Percentiles rank a stretch among this genome's conserved stretches.
phyloP scores from a whole-genome alignment of 208 protist species.

The Crithidia brevicula region DNA sequence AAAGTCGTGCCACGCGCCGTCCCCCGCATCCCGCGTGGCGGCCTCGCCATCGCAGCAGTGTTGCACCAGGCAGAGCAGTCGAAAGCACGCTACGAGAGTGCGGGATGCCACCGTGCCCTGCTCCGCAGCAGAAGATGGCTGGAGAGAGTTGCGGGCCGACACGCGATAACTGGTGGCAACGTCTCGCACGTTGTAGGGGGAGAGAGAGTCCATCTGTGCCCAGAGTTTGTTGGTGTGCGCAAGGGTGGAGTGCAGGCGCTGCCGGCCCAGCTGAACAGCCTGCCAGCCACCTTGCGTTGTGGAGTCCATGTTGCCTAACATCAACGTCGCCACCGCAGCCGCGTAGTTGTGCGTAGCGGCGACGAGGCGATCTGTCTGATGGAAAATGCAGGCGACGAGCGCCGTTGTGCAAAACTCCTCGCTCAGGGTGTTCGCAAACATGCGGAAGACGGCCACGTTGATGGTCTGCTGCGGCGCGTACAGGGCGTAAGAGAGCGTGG shows the following conservation, averaged over 20 bases:
- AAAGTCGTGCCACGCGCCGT: slow-evolving; percentile 1
- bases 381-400: slow-evolving; percentile 44
- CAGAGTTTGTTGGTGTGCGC: slow-evolving; percentile 33
- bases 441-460: slow-evolving; percentile 17
- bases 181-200: slow-evolving; percentile 54
- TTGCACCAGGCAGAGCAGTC: slow-evolving; percentile 54
- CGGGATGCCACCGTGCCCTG: slow-evolving; percentile 54
- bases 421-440: slow-evolving; percentile 12
- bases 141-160: slow-evolving; percentile 29
- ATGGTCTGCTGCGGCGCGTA: slow-evolving; percentile 7
- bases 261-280: slow-evolving; percentile 13
- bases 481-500: slow-evolving; percentile 28
- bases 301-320: background rate
- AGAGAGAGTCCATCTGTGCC: slow-evolving; percentile 42
- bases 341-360: slow-evolving; percentile 74
- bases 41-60: slow-evolving; percentile 26
- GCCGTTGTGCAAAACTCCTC: slow-evolving; percentile 39
- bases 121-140: background rate
- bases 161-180: slow-evolving; percentile 50
- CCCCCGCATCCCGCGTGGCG: slow-evolving; percentile 11
- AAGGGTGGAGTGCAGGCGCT: slow-evolving; percentile 19
- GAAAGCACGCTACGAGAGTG: slow-evolving; percentile 70
- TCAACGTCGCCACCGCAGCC: slow-evolving; percentile 31
- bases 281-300: slow-evolving; percentile 2
- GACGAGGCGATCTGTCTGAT: slow-evolving; percentile 59